Evolutionary conservation across 1,139 yeast species (phyloP).

Genomic region (Magnusiomyces magnusii): DNA sequence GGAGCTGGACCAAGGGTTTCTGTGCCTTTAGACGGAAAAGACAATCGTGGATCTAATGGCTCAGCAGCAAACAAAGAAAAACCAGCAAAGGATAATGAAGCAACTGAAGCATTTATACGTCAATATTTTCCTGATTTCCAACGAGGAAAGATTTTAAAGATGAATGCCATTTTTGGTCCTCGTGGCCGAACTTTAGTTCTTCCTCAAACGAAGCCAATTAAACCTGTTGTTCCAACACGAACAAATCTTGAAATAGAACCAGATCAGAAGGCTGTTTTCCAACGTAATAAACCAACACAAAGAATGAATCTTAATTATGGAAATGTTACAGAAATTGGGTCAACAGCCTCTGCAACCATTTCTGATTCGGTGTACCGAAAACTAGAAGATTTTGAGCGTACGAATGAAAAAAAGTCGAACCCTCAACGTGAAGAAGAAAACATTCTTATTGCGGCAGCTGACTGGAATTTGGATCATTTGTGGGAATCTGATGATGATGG

Average conservation of each 20-base stretch:
- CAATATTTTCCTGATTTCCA: constrained; percentile 57
- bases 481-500: constrained; percentile 40
- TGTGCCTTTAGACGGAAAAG: not conserved
- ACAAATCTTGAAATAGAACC: constrained; percentile 36
- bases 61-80: not conserved
- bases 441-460: constrained; percentile 64
- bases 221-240: constrained; percentile 55
- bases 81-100: not conserved
- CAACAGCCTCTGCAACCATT: constrained; percentile 12
- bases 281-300: constrained; percentile 4
- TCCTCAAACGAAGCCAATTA: constrained; percentile 45
- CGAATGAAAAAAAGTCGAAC: constrained; percentile 16
- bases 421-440: constrained; percentile 40
- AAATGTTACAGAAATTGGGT: constrained; percentile 10
- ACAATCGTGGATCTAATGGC: not conserved
- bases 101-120: constrained; percentile 24
- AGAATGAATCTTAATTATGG: not conserved
- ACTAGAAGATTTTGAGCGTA: constrained; percentile 10
- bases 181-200: constrained; percentile 48
- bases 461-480: constrained; percentile 72
- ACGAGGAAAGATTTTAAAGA: constrained; percentile 48
- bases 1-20: not conserved
- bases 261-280: constrained; percentile 34
- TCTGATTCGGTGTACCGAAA: constrained; percentile 17
- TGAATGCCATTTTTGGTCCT: constrained; percentile 62